Evolutionary conservation across 306 rosid species (phyloP).

Genomic region (Adenanthera pavonina): DNA sequence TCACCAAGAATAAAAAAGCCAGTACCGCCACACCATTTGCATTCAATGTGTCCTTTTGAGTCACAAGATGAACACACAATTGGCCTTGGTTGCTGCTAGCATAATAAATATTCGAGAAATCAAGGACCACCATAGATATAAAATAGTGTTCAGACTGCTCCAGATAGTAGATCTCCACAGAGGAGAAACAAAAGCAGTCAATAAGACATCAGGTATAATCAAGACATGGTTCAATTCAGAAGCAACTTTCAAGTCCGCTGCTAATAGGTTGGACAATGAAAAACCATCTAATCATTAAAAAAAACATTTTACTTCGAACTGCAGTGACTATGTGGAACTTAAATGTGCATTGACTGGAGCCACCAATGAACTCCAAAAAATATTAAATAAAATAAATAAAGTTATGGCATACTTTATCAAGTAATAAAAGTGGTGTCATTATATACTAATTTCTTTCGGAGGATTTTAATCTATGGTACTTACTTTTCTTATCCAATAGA

Average conservation of each 20-base stretch:
- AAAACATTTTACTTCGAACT: neutral
- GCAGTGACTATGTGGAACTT: neutral
- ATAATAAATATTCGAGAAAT: conserved; percentile 32
- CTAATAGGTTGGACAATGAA: neutral
- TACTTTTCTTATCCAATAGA: neutral
- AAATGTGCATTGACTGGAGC: neutral
- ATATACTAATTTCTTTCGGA: neutral
- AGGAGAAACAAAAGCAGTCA: neutral
- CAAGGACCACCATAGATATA: conserved; percentile 28
- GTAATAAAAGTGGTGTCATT: neutral
- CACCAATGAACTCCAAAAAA: neutral
- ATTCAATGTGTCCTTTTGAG: conserved; percentile 79
- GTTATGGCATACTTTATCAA: neutral
- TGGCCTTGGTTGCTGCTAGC: conserved; percentile 89
- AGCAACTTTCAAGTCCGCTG: neutral
- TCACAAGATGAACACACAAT: conserved; percentile 82
- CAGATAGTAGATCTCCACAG: conserved; percentile 10
- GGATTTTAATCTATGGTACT: neutral
- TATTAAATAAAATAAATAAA: neutral
- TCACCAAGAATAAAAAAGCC: conserved; percentile 94
- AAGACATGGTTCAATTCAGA: neutral
- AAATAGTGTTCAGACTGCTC: conserved; percentile 8
- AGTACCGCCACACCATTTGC: conserved; percentile 93
- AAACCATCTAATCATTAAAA: neutral
- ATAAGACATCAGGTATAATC: conserved; percentile 12